Base-by-base conservation (phyloP, 2,329 filamentous ascomycete species). In the Pezicula rhizophila region DNA sequence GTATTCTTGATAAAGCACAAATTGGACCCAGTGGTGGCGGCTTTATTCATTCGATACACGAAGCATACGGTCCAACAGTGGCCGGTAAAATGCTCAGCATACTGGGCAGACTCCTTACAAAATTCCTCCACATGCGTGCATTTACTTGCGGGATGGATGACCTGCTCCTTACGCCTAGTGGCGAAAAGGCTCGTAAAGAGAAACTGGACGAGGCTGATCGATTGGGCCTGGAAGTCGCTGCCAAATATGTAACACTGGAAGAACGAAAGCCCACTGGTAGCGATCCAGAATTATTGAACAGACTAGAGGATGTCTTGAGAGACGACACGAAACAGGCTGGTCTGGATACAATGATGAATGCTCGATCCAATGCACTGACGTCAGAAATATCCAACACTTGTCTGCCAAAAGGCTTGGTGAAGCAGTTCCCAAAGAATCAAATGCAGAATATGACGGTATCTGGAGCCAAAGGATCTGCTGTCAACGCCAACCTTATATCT, bases 371-470 rank as follows among this genome's bases (percentile, higher is more conserved):
- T 11, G 69, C 77, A 3, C 78, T 99, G 23, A 96, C 92, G 4
- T 84, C 87, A 14, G 79, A 75, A 1, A 84, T 97, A 40, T 95
- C 91, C 8, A 76, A 76, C 42, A 79, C 80, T 2, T 96, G 90
- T 68, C 77, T 99, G 57, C 93, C 93, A 0, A 70, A 73, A 17
- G 89, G 88, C 38, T 79, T 99, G 25, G 83, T 88, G 61, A 99
- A 97, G 70, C 81, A 87, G 7, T 99, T 99, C 68, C 93, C 93
- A 1, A 86, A 85, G 64, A 99, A 99, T 64, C 92, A 97, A 70
- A 99, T 99, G 92, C 93, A 99, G 74, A 83, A 88, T 56, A 99
- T 99, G 93, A 99, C 93, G 18, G 87, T 85, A 12, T 96, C 93
- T 49, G 93, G 93, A 67, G 93, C 93, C 45, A 99, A 99, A 72